Base-by-base conservation (phyloP, 495 filamentous ascomycete genomes). In the Penicillium argentinense region DNA sequence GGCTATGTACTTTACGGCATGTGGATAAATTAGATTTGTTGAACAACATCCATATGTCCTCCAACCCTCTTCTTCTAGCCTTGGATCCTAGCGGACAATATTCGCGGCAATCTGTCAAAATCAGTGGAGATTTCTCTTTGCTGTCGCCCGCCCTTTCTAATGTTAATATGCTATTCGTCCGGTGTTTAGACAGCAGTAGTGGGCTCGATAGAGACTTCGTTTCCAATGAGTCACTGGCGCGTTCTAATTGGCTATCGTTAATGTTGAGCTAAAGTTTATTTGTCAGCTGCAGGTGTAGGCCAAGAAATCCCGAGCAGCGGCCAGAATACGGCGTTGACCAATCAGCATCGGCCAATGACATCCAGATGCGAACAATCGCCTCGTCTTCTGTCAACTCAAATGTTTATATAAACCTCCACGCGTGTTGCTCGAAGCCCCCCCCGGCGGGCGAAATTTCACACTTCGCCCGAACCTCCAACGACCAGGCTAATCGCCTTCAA, bases 1-100 rank as follows among this genome's bases (percentile, higher is more conserved):
- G 41, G 28, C 41, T 44, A 44, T 22, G 27, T 30, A 45, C n/a
- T 45, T 37, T 25, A 36, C 30, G n/a, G 13, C 17, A 45, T 45
- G 42, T 33, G 28, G 21, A 28, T 14, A 42, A 9, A 21, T 42
- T 30, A 21, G 24, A 25, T 27, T 27, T 38, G 29, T 32, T 32
- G 29, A 12, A n/a, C 29, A 32, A 32, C 5, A 32, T 32, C 29
- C 29, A 32, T 11, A 5, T 2, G 29, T 32, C 29, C 29, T 32
- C 29, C 11, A 32, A 32, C 29, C 13, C 29, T 32, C 29, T 32
- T 32, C 29, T 32, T 32, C 29, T 32, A 32, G 11, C 29, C 29
- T 32, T 32, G 29, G 29, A 32, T 32, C 12, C 29, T 32, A 32
- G 29, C 5, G 14, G 32, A 36, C 16, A 8, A 18, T 19, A 19